Conservation (phyloP, 108 stramenopile genomes). For the Mediolabrus comicus region DNA sequence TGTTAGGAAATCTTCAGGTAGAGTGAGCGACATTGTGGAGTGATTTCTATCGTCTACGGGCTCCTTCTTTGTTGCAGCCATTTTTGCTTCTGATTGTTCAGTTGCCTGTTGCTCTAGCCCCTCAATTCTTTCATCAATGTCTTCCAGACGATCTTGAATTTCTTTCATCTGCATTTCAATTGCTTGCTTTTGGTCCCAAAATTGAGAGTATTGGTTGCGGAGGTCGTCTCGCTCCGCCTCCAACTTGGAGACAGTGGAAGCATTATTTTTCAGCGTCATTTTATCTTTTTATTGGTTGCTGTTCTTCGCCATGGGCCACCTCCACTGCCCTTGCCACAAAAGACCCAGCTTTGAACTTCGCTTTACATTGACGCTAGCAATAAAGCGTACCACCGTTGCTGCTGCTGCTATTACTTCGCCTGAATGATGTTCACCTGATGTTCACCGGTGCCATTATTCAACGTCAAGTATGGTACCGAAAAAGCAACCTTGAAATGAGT, state of each 20-base stretch:
- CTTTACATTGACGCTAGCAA: too few relatives aligned
- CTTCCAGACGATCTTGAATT: slow-evolving; percentile 46
- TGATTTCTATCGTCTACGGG: not conserved
- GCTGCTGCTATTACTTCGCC: too few relatives aligned
- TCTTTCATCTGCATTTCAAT: slow-evolving; percentile 47
- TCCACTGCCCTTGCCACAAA: too few relatives aligned
- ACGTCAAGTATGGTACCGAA: too few relatives aligned
- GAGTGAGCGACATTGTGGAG: slow-evolving; percentile 8
- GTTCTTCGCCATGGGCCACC: too few relatives aligned
- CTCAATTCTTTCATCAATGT: slow-evolving; percentile 68
- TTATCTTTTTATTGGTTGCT: too few relatives aligned
- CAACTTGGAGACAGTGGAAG: not conserved
- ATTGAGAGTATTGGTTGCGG: slow-evolving; percentile 1
- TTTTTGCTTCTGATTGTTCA: not conserved
- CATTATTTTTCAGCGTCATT: not conserved
- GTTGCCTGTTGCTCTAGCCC: slow-evolving; percentile 37
- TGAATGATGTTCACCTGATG: too few relatives aligned
- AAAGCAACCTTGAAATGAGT: too few relatives aligned
- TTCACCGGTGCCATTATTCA: too few relatives aligned
- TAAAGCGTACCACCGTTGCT: too few relatives aligned
- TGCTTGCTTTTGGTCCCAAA: slow-evolving; percentile 25
- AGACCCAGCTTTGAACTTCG: too few relatives aligned
- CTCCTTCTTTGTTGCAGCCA: not conserved
- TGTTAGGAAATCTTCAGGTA: slow-evolving; percentile 27
- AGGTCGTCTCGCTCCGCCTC: slow-evolving; percentile 16